Conservation (phyloP, 2,329 filamentous ascomycete genomes). For the Xylariaceae sp. region DNA sequence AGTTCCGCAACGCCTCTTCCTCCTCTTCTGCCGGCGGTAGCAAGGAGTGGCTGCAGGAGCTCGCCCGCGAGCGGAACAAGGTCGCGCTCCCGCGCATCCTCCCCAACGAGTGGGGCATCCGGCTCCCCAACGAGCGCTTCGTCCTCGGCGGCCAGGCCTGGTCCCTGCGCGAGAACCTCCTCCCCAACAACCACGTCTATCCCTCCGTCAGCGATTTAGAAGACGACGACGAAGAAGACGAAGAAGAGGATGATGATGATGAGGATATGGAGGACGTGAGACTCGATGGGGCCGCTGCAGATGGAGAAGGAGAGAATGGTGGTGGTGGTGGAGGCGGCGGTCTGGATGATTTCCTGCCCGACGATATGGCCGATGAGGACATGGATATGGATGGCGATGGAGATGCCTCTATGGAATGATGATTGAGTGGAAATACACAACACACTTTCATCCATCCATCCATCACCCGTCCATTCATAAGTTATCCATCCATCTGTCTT, state of each 20-base stretch:
- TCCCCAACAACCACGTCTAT: too few relatives aligned
- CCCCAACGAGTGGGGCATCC: constrained; percentile 61
- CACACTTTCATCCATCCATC: too few relatives aligned
- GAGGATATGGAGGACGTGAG: constrained; percentile 49
- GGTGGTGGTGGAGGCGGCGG: too few relatives aligned
- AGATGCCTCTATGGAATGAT: constrained; percentile 44
- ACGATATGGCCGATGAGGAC: constrained; percentile 15
- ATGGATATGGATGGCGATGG: constrained; percentile 35
- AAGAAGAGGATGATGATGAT: constrained; percentile 30
- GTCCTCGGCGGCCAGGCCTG: constrained; percentile 61
- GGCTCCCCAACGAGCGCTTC: constrained; percentile 62
- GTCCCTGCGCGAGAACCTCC: constrained; percentile 51
- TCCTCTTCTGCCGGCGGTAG: constrained; percentile 38
- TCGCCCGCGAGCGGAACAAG: constrained; percentile 67
- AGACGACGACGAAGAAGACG: constrained; percentile 4
- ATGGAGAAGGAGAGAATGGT: too few relatives aligned
- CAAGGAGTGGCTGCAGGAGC: constrained; percentile 72
- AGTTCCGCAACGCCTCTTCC: constrained; percentile 55
- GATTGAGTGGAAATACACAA: constrained; percentile 32
- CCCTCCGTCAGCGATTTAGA: too few relatives aligned
- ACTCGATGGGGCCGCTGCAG: too few relatives aligned
- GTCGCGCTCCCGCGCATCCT: constrained; percentile 58
- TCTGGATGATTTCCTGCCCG: too few relatives aligned
- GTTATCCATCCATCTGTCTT: too few relatives aligned
- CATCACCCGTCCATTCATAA: too few relatives aligned